Evolutionary conservation across 1,139 yeast genomes (phyloP).

Genomic region (Magnusiomyces fungicola): DNA sequence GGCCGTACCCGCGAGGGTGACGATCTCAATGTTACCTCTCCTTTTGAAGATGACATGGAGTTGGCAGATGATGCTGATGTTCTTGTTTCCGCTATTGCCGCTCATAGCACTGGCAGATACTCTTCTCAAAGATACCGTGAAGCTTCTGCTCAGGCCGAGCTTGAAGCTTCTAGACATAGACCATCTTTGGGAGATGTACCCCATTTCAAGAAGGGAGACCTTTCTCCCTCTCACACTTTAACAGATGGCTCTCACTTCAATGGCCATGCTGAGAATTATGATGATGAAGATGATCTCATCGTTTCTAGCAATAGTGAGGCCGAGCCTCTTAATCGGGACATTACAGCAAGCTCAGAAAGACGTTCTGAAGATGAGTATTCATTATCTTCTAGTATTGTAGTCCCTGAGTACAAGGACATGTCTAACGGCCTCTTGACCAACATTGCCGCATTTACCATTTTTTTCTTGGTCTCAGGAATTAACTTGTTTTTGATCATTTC

Average conservation of each 20-base stretch:
- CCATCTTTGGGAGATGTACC: too few species aligned
- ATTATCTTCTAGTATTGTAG: neutral
- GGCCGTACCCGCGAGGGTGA: neutral
- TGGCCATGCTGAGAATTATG: slow-evolving; percentile 6
- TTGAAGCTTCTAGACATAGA: too few species aligned
- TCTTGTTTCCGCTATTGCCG: neutral
- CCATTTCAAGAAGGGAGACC: too few species aligned
- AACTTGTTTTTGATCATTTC: slow-evolving; percentile 64
- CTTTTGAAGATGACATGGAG: neutral
- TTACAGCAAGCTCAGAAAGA: too few species aligned
- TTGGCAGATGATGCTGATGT: neutral
- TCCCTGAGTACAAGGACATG: slow-evolving; percentile 40
- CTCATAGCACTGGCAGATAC: neutral
- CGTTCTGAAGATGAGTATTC: slow-evolving; percentile 2
- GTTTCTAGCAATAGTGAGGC: slow-evolving; percentile 23
- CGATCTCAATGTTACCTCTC: neutral
- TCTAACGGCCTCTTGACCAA: slow-evolving; percentile 60
- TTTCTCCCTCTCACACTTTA: slow-evolving; percentile 3
- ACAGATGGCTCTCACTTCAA: too few species aligned
- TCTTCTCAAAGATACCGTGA: neutral
- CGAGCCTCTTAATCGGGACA: too few species aligned
- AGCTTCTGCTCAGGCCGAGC: neutral
- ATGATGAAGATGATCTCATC: slow-evolving; percentile 9
- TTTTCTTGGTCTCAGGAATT: slow-evolving; percentile 64
- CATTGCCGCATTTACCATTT: slow-evolving; percentile 50